phyloP scores from a whole-genome alignment of 169 alveolate genomes.

The Eimeria sp. region DNA sequence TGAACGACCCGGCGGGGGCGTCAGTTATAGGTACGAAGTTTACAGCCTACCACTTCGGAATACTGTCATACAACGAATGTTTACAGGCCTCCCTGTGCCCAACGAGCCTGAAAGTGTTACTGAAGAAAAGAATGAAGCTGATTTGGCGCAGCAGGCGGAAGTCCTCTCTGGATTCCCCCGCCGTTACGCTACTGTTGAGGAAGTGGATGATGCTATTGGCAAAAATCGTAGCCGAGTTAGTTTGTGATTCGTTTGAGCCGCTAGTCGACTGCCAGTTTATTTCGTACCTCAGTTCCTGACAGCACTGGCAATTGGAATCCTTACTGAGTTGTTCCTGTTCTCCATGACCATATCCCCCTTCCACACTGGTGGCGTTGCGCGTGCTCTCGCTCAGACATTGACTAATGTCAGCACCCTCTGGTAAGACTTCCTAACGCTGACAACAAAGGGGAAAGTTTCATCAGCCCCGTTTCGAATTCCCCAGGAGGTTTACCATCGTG shows the following conservation, averaged over 20 bases:
- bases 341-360: slow-evolving; percentile 65
- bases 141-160: neutral
- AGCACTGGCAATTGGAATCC: slow-evolving; percentile 55
- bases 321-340: slow-evolving; percentile 69
- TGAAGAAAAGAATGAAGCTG: slow-evolving; percentile 1
- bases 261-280: neutral
- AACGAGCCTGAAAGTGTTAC: neutral
- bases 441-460: neutral
- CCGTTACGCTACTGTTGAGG: slow-evolving; percentile 75
- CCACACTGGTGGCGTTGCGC: slow-evolving; percentile 67
- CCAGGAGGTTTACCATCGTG: slow-evolving; percentile 54
- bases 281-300: slow-evolving; percentile 37
- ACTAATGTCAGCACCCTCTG: slow-evolving; percentile 66
- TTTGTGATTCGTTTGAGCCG: neutral
- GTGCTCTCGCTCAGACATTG: slow-evolving; percentile 70
- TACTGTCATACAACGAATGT: neutral
- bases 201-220: slow-evolving; percentile 68
- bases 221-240: slow-evolving; percentile 70
- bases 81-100: slow-evolving; percentile 48
- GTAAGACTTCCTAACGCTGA: neutral
- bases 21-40: slow-evolving; percentile 26
- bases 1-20: slow-evolving; percentile 64
- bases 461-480: neutral
- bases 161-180: slow-evolving; percentile 55
- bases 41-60: too few species aligned